Base-by-base conservation (phyloP, 305 asterid species). In the Fraxinus sp. region DNA sequence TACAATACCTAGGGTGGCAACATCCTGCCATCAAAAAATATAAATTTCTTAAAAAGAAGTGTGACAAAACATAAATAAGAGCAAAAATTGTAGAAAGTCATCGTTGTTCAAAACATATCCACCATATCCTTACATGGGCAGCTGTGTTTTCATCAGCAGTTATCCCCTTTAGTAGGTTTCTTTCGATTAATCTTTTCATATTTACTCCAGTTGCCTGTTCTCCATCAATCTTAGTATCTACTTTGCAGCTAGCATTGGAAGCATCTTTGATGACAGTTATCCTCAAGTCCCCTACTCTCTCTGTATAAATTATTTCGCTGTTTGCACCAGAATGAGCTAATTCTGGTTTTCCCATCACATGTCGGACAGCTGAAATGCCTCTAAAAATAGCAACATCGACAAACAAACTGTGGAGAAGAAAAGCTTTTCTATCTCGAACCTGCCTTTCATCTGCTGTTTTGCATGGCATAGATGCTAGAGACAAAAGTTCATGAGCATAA, bases 121-220 rank as follows among this genome's bases (percentile, higher is more conserved):
- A 49, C 72, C 77, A 78, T 79, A 66, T 86, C 85, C 96, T 91
- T 92, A 94, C 99, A 85, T 95, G 99, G 46, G 98, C 98, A 78
- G 98, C 97, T 30, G 98, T 93, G 84, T 95, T 95, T 86, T 95
- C 99, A 84, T 95, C 98, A 75, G 99, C 98, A 20, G 99, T 93
- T 76, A 95, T 90, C 81, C 99, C 99, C 93, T 95, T 95, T 71
- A 95, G 95, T 83, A 95, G 90, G 90, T 95, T 95, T 86, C 98
- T 90, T 86, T 94, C 98, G 77, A 96, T 91, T 86, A 96, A 81
- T 80, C 90, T 91, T 80, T 90, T 88, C 32, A 86, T 78, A 68
- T 91, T 92, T 74, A 91, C 81, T 78, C 95, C 97, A 33, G 93
- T 89, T 82, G 98, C 98, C 83, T 88, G 92, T 79, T 88, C 86